A percentile compares a stretch with the other conserved stretches of the same genome.
phyloP scores from a whole-genome alignment of 164 flowering plant species.

The Nelumbo lutea region DNA sequence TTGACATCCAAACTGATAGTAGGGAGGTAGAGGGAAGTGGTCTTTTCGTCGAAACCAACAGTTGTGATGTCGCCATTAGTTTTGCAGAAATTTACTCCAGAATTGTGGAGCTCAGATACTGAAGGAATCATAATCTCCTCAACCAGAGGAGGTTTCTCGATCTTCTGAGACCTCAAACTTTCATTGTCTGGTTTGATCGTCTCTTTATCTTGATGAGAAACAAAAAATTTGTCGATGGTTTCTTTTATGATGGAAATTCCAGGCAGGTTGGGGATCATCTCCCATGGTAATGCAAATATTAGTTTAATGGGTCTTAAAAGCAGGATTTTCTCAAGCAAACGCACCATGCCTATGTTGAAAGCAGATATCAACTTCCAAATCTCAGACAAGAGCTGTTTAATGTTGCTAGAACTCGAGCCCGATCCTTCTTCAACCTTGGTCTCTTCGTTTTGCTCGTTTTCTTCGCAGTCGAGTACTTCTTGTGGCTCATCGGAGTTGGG shows the following conservation, averaged over 20 bases:
- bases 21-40: conserved; percentile 29
- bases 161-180: background rate
- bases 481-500: conserved; percentile 3
- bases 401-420: background rate
- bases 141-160: conserved; percentile 15
- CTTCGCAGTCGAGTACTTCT: background rate
- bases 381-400: conserved; percentile 2
- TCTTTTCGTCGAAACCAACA: conserved; percentile 29
- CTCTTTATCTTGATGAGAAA: conserved; percentile 9
- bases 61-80: conserved; percentile 22
- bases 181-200: conserved; percentile 15
- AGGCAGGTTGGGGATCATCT: conserved; percentile 10
- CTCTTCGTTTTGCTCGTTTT: background rate
- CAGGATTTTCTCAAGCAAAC: background rate
- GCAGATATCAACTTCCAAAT: conserved; percentile 5
- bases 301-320: conserved; percentile 14
- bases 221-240: conserved; percentile 8
- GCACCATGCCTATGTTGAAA: conserved; percentile 7
- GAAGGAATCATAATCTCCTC: conserved; percentile 45
- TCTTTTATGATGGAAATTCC: conserved; percentile 7
- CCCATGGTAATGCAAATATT: conserved; percentile 14
- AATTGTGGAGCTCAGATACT: conserved; percentile 24
- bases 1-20: conserved; percentile 34
- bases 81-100: conserved; percentile 26
- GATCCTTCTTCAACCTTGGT: background rate